Evolutionary conservation across 2,329 filamentous ascomycete genomes (phyloP), one percentile per base, ranked within the genome.

Genomic region (Pseudogymnoascus sp.): DNA sequence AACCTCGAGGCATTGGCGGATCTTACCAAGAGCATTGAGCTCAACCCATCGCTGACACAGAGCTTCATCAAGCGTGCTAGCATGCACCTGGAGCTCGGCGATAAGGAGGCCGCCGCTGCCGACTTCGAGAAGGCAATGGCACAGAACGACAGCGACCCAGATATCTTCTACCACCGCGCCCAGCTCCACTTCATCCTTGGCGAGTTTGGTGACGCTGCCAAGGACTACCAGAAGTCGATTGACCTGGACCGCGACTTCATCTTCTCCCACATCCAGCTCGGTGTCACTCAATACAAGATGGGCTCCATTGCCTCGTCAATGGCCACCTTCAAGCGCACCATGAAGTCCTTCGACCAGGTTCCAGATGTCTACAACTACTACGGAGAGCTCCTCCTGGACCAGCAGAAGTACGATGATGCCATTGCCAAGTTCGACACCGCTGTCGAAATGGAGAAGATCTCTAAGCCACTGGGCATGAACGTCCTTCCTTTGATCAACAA

Each of bases 351-450:
- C 73, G 89, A 92, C 71, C 90, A 93, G 73, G 90, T 96, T 9
- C 92, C 93, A 5, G 94, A 99, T 72, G 94, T 97, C 40, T 99
- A 97, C 83, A 99, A 99, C 83, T 99, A 99, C 84, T 97, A 96
- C 71, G 94, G 94, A 71, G 94, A 99, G 79, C 83, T 99, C 62
- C 83, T 99, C 62, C 86, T 99, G 60, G 94, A 99, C 79, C 94
- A 97, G 80, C 88, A 91, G 76, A 96, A 97, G 76, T 97, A 88
- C 77, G 81, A 90, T 63, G 93, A 99, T 74, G 94, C 94, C 26
- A 92, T 99, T 66, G 90, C 96, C 78, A 96, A 97, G 78, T 99
- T 99, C 71, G 94, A 99, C 74, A 94, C 87, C 26, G 94, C 94
- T n/a, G 92, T 97, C 67, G 92, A 97, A 73, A 93, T 97, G 88